phyloP scores from a whole-genome alignment of 345 rosid species.

The Eucalyptus pauciflora region DNA sequence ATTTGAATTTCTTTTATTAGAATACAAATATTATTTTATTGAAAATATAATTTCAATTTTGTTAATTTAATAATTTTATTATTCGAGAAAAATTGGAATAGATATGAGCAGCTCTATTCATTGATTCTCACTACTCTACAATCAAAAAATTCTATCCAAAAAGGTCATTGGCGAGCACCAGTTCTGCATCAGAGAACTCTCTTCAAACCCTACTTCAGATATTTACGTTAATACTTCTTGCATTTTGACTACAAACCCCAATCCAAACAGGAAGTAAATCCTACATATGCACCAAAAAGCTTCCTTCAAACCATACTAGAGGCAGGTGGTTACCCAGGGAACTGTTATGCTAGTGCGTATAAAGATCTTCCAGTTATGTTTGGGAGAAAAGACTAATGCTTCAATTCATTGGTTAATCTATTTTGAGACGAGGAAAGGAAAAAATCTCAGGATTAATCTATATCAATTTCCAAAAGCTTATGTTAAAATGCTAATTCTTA shows the following conservation, averaged over 20 bases:
- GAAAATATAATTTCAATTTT: too few species aligned
- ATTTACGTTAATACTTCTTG: neutral
- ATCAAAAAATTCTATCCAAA: neutral
- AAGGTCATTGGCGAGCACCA: neutral
- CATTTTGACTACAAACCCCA: neutral
- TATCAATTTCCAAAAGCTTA: neutral
- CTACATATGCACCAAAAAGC: neutral
- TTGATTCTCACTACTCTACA: neutral
- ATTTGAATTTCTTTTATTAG: too few species aligned
- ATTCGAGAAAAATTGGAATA: too few species aligned
- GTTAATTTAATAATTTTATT: too few species aligned
- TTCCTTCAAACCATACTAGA: neutral
- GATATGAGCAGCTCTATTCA: neutral
- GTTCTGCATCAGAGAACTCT: neutral
- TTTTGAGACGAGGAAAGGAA: neutral
- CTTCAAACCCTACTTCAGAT: neutral
- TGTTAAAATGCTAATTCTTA: neutral
- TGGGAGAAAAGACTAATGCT: neutral
- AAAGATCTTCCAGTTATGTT: neutral
- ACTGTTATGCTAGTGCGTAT: neutral
- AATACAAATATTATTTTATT: too few species aligned
- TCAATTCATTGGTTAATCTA: neutral
- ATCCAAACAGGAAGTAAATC: neutral
- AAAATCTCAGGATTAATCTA: neutral
- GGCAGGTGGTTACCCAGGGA: neutral